These are phyloP conservation scores for Geosmithia flava DNA, from an alignment of 2,329 filamentous ascomycete genomes.

Conservation along the genomic window DNA sequence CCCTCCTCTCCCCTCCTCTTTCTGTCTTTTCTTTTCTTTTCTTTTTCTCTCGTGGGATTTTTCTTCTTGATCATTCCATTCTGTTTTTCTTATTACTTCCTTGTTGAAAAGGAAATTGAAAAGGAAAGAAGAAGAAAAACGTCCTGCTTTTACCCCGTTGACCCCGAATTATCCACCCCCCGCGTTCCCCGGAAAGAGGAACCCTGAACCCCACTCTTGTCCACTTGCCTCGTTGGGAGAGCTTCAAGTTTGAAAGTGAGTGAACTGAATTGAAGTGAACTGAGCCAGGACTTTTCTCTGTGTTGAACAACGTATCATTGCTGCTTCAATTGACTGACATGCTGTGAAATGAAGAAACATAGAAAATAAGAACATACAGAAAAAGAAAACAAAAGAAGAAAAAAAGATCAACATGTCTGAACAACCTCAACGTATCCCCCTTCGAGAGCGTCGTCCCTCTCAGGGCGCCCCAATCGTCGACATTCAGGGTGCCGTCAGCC, in stretches of 20 bases:
- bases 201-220: not conserved
- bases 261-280: too few relatives aligned
- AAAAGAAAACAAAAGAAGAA: not conserved
- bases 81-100: too few relatives aligned
- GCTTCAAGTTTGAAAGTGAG: not conserved
- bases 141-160: too few relatives aligned
- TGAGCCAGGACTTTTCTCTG: too few relatives aligned
- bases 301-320: too few relatives aligned
- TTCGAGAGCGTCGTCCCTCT: slow-evolving; percentile 69
- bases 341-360: not conserved
- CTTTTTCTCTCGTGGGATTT: too few relatives aligned
- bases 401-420: slow-evolving; percentile 17
- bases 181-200: not conserved
- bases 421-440: slow-evolving; percentile 23
- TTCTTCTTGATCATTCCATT: not conserved
- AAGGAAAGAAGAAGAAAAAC: too few relatives aligned
- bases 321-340: too few relatives aligned
- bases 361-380: not conserved
- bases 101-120: too few relatives aligned
- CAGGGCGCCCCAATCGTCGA: slow-evolving; percentile 74
- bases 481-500: slow-evolving; percentile 75
- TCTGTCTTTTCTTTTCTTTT: not conserved
- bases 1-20: not conserved
- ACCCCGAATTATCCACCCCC: too few relatives aligned
- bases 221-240: slow-evolving; percentile 1